phyloP scores from a whole-genome alignment of 2,329 filamentous ascomycete genomes.

The Neonectria hederae region DNA sequence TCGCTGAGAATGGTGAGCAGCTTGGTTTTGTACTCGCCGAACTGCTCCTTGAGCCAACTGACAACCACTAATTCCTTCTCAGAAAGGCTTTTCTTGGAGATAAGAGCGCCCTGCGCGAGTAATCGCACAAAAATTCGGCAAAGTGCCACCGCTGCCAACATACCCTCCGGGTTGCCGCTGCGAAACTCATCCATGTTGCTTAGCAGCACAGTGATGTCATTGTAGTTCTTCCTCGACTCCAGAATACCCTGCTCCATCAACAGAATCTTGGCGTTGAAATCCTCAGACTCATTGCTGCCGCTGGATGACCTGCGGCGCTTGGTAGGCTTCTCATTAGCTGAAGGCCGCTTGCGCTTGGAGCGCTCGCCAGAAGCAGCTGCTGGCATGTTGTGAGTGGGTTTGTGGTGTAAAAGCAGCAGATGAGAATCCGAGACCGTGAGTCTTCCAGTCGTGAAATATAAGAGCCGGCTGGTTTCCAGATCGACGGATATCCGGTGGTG shows the following conservation, averaged over 20 bases:
- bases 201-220: conserved; percentile 83
- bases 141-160: conserved; percentile 80
- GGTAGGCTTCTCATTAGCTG: conserved; percentile 54
- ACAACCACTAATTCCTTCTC: conserved; percentile 80
- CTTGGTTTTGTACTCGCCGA: conserved; percentile 73
- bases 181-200: conserved; percentile 60
- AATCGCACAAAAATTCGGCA: conserved; percentile 88
- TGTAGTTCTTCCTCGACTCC: conserved; percentile 89
- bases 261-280: conserved; percentile 73
- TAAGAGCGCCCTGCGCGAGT: conserved; percentile 76
- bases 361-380: conserved; percentile 41
- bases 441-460: neutral
- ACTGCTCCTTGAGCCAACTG: conserved; percentile 80
- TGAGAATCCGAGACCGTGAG: neutral
- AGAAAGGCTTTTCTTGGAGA: conserved; percentile 69
- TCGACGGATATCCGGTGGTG: neutral
- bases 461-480: neutral
- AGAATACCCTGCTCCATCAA: conserved; percentile 82
- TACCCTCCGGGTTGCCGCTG: conserved; percentile 61
- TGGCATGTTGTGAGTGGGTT: conserved; percentile 39
- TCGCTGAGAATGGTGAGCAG: conserved; percentile 70
- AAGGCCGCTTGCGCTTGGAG: conserved; percentile 63
- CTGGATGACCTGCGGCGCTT: conserved; percentile 63
- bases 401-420: neutral
- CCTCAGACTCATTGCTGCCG: conserved; percentile 59